Evolutionary conservation across 2,329 filamentous ascomycete species (phyloP).

Genomic region (Ceratocystis variospora): DNA sequence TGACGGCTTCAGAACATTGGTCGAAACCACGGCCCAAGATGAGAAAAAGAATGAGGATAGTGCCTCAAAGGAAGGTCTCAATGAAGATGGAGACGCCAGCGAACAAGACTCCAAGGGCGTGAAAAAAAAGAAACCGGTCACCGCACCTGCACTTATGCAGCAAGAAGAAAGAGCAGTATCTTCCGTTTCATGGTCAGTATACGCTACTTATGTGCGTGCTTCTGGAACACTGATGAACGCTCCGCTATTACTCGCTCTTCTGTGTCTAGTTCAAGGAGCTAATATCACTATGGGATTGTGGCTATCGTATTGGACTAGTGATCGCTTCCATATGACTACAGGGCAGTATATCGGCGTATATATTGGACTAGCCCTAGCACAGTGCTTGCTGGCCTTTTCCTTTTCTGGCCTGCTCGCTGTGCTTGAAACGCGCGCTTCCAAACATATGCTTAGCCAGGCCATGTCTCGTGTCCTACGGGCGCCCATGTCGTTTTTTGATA

Average conservation of each 20-base stretch:
- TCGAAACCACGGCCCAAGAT: slow-evolving; percentile 71
- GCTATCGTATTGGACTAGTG: slow-evolving; percentile 85
- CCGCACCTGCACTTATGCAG: slow-evolving; percentile 51
- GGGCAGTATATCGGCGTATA: slow-evolving; percentile 61
- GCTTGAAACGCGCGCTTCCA: slow-evolving; percentile 68
- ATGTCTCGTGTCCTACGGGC: slow-evolving; percentile 61
- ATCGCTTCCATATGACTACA: slow-evolving; percentile 53
- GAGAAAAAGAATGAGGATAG: slow-evolving; percentile 41
- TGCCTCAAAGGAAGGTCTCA: slow-evolving; percentile 32
- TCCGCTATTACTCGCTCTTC: slow-evolving; percentile 46
- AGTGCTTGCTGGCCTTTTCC: slow-evolving; percentile 62
- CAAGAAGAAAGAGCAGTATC: slow-evolving; percentile 53
- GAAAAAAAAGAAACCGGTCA: slow-evolving; percentile 36
- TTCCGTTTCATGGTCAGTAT: slow-evolving; percentile 69
- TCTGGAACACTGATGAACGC: slow-evolving; percentile 59
- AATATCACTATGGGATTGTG: slow-evolving; percentile 84
- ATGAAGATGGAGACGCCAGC: slow-evolving; percentile 33
- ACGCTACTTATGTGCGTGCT: slow-evolving; percentile 61
- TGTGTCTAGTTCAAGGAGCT: slow-evolving; percentile 62
- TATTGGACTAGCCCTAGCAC: slow-evolving; percentile 55
- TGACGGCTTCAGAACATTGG: slow-evolving; percentile 63
- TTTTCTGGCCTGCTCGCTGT: slow-evolving; percentile 70
- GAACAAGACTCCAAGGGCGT: slow-evolving; percentile 29
- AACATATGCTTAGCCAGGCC: slow-evolving; percentile 65
- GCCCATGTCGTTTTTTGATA: slow-evolving; percentile 91